Conservation (phyloP, 345 rosid species). For the Trapa incisa region DNA sequence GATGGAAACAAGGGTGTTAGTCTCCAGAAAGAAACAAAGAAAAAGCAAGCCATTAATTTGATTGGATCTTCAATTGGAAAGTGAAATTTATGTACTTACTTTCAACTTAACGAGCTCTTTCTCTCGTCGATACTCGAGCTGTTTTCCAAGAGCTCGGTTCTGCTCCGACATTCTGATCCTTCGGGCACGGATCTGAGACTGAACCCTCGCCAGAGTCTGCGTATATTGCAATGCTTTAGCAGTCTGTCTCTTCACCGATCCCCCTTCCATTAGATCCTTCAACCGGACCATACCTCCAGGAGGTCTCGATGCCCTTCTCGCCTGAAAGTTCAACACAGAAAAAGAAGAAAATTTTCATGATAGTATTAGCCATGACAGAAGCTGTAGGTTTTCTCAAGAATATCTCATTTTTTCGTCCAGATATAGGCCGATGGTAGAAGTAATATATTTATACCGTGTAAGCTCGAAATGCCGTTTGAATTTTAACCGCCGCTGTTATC, state of each 20-base stretch:
- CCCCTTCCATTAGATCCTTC: constrained; percentile 56
- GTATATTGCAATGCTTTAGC: constrained; percentile 59
- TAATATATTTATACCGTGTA: constrained; percentile 30
- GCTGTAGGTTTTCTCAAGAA: too few species aligned
- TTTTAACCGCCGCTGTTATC: constrained; percentile 56
- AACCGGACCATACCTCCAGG: constrained; percentile 77
- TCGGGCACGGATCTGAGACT: constrained; percentile 61
- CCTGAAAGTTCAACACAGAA: constrained; percentile 25
- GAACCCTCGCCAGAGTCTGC: constrained; percentile 81
- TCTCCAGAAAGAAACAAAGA: neutral
- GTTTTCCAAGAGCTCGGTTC: constrained; percentile 53
- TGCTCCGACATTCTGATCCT: constrained; percentile 71
- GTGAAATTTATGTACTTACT: constrained; percentile 7
- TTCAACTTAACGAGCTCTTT: constrained; percentile 44
- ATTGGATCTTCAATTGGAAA: neutral
- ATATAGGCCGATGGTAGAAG: too few species aligned
- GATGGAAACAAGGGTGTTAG: neutral
- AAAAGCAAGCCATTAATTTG: neutral
- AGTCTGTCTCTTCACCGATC: constrained; percentile 70
- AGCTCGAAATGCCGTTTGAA: constrained; percentile 74
- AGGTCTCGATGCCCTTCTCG: constrained; percentile 80
- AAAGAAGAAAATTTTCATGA: neutral
- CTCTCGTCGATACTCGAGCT: constrained; percentile 49
- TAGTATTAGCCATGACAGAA: too few species aligned
- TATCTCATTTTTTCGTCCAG: too few species aligned